phyloP scores from a whole-genome alignment of 2,329 filamentous ascomycete species.

The Fusarium begoniae region DNA sequence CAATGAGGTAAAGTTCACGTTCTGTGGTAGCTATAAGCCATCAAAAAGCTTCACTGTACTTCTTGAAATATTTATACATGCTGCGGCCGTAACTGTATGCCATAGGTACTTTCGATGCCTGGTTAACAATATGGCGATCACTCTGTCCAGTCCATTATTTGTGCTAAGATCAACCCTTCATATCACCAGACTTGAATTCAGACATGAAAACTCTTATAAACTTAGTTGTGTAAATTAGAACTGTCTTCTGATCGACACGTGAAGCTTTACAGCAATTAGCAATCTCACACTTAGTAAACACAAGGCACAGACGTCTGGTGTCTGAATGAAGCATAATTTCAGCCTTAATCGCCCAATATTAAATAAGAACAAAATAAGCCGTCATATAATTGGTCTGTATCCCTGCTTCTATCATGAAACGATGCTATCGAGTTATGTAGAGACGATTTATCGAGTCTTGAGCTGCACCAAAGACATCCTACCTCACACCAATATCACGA shows the following conservation, averaged over 20 bases:
- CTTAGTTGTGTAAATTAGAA: neutral
- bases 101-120: too few species aligned
- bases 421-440: neutral
- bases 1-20: neutral
- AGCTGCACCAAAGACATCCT: neutral
- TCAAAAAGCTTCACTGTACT: rapidly evolving
- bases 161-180: neutral
- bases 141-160: neutral
- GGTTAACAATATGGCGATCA: neutral
- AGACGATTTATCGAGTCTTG: neutral
- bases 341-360: rapidly evolving
- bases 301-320: too few species aligned
- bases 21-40: too few species aligned
- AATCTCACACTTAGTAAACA: neutral
- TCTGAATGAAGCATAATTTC: neutral
- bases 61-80: neutral
- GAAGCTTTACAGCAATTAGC: too few species aligned
- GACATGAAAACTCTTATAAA: too few species aligned
- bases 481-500: too few species aligned
- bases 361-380: rapidly evolving
- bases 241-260: rapidly evolving
- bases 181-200: neutral
- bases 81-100: neutral
- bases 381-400: neutral
- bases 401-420: neutral